Evolutionary conservation across 2,329 filamentous ascomycete species (phyloP), one percentile per base, ranked within the genome.

Genomic region (Epicoccum sorghinum): DNA sequence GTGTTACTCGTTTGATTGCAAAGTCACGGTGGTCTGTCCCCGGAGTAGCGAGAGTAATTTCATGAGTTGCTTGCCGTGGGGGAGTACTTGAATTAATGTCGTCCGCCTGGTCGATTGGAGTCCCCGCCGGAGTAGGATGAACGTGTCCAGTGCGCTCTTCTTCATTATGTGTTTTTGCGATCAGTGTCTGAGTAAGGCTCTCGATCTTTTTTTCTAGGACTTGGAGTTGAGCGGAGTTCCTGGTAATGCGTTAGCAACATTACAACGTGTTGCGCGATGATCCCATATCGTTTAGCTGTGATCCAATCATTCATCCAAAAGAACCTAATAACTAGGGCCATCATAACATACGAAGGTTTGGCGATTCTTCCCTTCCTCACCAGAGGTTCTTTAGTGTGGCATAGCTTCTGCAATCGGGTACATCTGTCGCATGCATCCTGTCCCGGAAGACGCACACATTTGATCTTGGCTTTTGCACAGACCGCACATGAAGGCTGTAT

Each of bases 391-490:
- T 39, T 43, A 42, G 46, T 30, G 5, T 29, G 40, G 29, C 27
- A 43, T 2, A 23, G 14, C 18, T 30, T 48, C 32, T 6, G 27
- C 37, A 47, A 39, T 36, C 27, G 37, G 10, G 30, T 39, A 35
- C 46, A 55, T 44, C 52, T 38, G 12, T 47, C 52, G 36, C 52
- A 55, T 37, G 18, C 25, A 4, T 39, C n/a, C 12, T 32, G 24
- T n/a, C 41, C 30, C 13, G 29, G 30, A 18, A 39, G 18, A 27
- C 52, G 36, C 22, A 51, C 36, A 29, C 52, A 55, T 29, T 43
- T 55, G 30, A 41, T 43, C 24, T 55, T 55, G 5, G 52, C 52
- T 43, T 47, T 55, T 7, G 42, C 42, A 22, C 52, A 55, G 4
- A 40, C 33, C 7, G 24, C 29, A 24, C 47, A 55, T 22, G 52